Conservation (phyloP, 108 stramenopile genomes). For the Craspedostauros australis region DNA sequence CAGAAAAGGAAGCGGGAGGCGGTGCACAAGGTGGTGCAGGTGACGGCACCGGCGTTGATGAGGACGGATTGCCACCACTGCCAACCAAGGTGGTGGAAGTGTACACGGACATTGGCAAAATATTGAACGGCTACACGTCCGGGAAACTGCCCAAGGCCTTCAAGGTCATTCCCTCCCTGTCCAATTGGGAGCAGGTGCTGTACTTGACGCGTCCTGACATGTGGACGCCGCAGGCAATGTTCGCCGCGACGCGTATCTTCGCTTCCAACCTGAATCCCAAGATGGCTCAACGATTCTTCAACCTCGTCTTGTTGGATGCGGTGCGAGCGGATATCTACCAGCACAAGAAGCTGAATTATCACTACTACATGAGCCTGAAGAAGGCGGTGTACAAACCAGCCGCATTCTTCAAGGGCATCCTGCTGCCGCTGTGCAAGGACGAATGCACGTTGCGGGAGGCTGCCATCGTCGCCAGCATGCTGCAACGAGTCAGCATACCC, state of each 20-base stretch:
- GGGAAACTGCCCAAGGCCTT: conserved; percentile 99
- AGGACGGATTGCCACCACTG: conserved; percentile 44
- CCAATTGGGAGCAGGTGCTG: conserved; percentile 97
- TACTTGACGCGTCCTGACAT: conserved; percentile 93
- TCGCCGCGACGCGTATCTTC: conserved; percentile 94
- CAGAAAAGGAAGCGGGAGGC: conserved; percentile 86
- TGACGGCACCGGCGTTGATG: conserved; percentile 19
- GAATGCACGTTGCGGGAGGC: conserved; percentile 96
- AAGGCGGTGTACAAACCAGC: conserved; percentile 97
- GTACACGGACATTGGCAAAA: conserved; percentile 92
- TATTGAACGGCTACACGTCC: conserved; percentile 88
- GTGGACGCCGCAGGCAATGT: conserved; percentile 97
- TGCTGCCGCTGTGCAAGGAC: conserved; percentile 88
- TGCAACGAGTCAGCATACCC: conserved; percentile 92
- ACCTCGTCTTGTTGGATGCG: conserved; percentile 90
- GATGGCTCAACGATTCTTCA: conserved; percentile 97
- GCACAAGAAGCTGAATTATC: conserved; percentile 97
- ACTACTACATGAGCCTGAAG: conserved; percentile 93
- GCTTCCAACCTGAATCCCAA: conserved; percentile 96
- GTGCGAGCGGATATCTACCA: conserved; percentile 89
- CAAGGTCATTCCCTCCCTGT: conserved; percentile 96
- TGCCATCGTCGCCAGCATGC: conserved; percentile 89
- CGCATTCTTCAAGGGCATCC: conserved; percentile 98
- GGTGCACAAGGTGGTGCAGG: conserved; percentile 16
- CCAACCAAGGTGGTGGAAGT: conserved; percentile 92